Evolutionary conservation across 495 filamentous ascomycete species (phyloP), one percentile per base, ranked within the genome.

Genomic region (Tuber melanosporum): DNA sequence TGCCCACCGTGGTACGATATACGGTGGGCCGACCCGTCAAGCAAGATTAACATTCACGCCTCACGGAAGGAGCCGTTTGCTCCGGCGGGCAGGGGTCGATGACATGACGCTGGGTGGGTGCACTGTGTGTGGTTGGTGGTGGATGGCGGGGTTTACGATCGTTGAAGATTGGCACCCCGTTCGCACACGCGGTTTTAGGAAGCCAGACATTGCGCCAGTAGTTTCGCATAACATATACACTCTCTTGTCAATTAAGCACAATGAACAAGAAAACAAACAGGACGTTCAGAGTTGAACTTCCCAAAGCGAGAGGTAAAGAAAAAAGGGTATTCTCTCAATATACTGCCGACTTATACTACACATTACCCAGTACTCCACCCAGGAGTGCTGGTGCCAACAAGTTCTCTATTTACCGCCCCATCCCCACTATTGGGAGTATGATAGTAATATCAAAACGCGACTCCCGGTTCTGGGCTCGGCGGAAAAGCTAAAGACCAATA

Each of bases 311-410:
- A 12, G 15, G 32, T 7, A 36, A 66, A 36, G 17, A 62, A 15
- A 32, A 26, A 66, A 62, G 26, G n/a, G 26, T 36, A 66, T 36
- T 66, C 57, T 36, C 57, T 66, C 57, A 66, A 32, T 10, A 66
- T 66, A 26, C 57, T 66, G 15, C 57, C 14, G 26, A 66, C 46
- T 75, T 75, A 49, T 15, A 47, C 42, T 75, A 49, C 32, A 22
- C 39, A 71, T 75, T 42, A 49, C 49, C 46, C 36, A 36, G 71
- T 47, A 49, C 32, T 36, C 36, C 43, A 41, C 26, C 32, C 26
- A 17, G 26, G 57, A 66, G 57, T 36, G 36, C 57, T 19, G 36
- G 57, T 66, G 32, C 57, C 1, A 66, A 36, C 26, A 32, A 36
- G 57, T 26, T 26, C 57, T 66, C 57, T 36, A 36, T 36, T 14